These are phyloP conservation scores for Nadsonia commutata DNA, from an alignment of 1,139 yeast genomes.

Conservation along the genomic window DNA sequence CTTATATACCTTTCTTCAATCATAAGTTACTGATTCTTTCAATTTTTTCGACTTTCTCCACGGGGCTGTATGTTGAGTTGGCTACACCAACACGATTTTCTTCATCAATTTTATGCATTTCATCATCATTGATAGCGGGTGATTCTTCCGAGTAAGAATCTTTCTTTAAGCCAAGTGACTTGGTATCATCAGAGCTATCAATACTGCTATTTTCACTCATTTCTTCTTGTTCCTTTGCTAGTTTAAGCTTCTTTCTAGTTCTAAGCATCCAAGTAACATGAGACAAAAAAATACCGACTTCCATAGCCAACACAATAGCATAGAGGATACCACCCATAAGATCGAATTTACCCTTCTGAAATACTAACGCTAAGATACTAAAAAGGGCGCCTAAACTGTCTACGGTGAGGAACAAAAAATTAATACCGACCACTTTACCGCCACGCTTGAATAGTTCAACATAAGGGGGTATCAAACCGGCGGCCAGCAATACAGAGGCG, in stretches of 20 bases:
- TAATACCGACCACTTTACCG: conserved; percentile 81
- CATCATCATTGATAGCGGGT: too few species aligned
- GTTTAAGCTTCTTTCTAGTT: conserved; percentile 22
- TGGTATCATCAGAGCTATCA: neutral
- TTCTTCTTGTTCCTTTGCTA: conserved; percentile 3
- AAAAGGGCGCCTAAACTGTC: conserved; percentile 75
- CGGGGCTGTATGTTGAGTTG: too few species aligned
- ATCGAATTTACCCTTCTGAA: conserved; percentile 34
- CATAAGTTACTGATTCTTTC: too few species aligned
- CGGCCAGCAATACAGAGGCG: conserved; percentile 61
- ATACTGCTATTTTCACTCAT: too few species aligned
- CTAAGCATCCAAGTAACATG: conserved; percentile 61
- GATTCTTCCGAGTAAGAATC: too few species aligned
- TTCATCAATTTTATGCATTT: too few species aligned
- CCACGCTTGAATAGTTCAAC: conserved; percentile 63
- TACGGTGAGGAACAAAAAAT: conserved; percentile 61
- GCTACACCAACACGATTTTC: too few species aligned
- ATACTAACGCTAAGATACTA: conserved; percentile 41
- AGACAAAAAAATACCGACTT: conserved; percentile 58
- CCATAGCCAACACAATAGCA: conserved; percentile 55
- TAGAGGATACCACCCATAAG: conserved; percentile 66
- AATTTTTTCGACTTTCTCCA: too few species aligned
- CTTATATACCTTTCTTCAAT: too few species aligned
- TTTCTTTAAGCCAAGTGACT: too few species aligned
- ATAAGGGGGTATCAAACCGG: conserved; percentile 80